phyloP scores from a whole-genome alignment of 2,329 filamentous ascomycete genomes.

The Cordyceps javanica region DNA sequence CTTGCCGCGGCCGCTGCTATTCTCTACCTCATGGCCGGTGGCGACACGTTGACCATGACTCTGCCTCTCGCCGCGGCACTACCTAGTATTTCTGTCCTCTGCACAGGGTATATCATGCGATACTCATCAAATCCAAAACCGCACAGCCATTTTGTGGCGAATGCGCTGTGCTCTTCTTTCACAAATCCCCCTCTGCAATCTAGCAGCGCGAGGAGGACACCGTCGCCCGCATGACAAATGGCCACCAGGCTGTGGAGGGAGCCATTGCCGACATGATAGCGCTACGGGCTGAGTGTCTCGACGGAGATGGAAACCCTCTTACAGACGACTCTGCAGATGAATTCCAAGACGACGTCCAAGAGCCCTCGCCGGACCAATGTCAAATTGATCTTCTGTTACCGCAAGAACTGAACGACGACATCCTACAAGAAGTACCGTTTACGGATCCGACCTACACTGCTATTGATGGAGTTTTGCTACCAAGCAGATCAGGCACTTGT shows the following conservation, averaged over 20 bases:
- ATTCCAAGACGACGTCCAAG: not conserved
- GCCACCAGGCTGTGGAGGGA: not conserved
- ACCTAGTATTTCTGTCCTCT: slow-evolving; percentile 26
- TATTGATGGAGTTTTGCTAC: not conserved
- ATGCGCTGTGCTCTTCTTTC: slow-evolving; percentile 26
- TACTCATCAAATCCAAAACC: slow-evolving; percentile 13
- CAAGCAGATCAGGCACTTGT: not conserved
- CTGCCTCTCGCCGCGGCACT: slow-evolving; percentile 14
- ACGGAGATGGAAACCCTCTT: not conserved
- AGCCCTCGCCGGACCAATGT: not conserved
- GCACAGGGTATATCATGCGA: slow-evolving; percentile 24
- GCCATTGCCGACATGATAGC: not conserved
- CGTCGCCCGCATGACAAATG: slow-evolving; percentile 3
- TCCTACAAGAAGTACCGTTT: slow-evolving; percentile 17
- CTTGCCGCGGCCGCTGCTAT: slow-evolving; percentile 23
- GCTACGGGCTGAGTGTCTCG: not conserved
- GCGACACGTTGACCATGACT: slow-evolving; percentile 18
- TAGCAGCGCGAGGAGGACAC: slow-evolving; percentile 21
- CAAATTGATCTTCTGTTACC: not conserved
- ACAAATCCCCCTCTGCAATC: slow-evolving; percentile 6
- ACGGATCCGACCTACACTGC: slow-evolving; percentile 21
- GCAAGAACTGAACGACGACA: not conserved
- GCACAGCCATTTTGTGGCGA: slow-evolving; percentile 29
- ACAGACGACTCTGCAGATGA: not conserved
- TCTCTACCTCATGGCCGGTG: not conserved